Evolutionary conservation across 2,329 filamentous ascomycete species (phyloP).

Genomic region (Diaporthe sp.): DNA sequence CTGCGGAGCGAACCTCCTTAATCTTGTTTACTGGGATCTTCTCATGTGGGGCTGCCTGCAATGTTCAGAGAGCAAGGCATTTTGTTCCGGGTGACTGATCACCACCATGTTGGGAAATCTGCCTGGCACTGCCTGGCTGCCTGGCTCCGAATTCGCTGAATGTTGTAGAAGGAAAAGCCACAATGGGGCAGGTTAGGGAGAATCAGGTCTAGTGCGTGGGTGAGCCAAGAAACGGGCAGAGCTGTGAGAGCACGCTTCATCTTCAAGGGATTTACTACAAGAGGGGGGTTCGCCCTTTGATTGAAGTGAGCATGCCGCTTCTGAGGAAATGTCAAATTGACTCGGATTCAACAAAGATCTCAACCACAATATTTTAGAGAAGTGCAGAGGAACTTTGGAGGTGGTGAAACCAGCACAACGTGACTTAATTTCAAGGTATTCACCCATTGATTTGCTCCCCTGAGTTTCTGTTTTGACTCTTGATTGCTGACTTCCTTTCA

Average conservation of each 20-base stretch:
- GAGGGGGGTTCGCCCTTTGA: not conserved
- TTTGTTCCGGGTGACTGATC: not conserved
- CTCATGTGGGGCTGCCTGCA: not conserved
- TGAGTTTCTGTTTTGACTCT: not conserved
- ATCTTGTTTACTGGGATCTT: no score
- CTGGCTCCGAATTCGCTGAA: not conserved
- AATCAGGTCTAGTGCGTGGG: not conserved
- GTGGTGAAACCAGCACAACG: not conserved
- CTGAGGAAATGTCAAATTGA: not conserved
- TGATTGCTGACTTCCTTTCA: not conserved
- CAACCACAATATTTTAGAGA: not conserved
- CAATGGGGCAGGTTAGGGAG: not conserved
- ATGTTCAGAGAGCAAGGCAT: not conserved
- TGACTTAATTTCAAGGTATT: not conserved
- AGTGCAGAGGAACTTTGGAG: not conserved
- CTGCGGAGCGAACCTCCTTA: not conserved
- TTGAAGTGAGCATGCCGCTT: not conserved
- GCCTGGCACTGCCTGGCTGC: not conserved
- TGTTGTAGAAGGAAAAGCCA: not conserved
- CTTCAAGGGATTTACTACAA: not conserved
- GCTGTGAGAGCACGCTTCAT: not conserved
- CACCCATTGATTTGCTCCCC: not conserved
- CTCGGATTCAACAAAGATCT: not conserved
- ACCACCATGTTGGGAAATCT: not conserved
- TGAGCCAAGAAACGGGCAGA: constrained; percentile 10